Evolutionary conservation across 148 eudicot genomes (phyloP), one percentile per base, ranked within the genome.

Genomic region (Fagopyrum esculentum): DNA sequence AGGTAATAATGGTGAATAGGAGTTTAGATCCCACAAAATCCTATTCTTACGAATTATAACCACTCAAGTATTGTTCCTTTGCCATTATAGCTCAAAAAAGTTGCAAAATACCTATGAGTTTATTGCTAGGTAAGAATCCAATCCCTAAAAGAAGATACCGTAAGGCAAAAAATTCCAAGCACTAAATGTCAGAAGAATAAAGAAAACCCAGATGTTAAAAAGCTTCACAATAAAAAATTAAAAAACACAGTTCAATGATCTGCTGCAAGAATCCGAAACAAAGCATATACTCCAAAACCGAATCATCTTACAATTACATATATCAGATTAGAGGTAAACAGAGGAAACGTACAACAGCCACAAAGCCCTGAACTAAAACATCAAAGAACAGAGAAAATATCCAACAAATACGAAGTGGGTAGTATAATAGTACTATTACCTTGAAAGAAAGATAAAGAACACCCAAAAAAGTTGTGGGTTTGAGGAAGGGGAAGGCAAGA

Each of bases 131-230:
- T 22, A 22, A 63, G 19, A 17, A 66, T 43, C n/a, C 70, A 13
- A 66, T 40, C 71, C 13, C 71, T 46, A 66, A 35, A 66, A 40
- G 47, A 45, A 66, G 47, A 19, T 10, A 7, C 63, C 47, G 4
- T 9, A 9, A 49, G 52, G 3, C 19, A 66, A 35, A 12, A 29
- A 29, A 40, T 66, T 40, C 1, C 30, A 40, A 66, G 46, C 71
- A 66, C 19, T 12, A 66, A 12, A 12, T 40, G 46, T 66, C 46
- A 66, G 71, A 66, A 66, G 71, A 66, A 66, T 66, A 66, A 43
- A 66, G 71, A 66, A 43, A 40, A 13, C 71, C 71, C 71, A 66
- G 17, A 43, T 40, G 19, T 6, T 66, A 17, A 64, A 64, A 60
- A 60, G 66, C 66, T 26, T 61, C 43, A 35, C 40, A 66, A 17